Evolutionary conservation across 2,329 filamentous ascomycete genomes (phyloP), one percentile per base, ranked within the genome.

Genomic region (Arthrobotrys megalospora): DNA sequence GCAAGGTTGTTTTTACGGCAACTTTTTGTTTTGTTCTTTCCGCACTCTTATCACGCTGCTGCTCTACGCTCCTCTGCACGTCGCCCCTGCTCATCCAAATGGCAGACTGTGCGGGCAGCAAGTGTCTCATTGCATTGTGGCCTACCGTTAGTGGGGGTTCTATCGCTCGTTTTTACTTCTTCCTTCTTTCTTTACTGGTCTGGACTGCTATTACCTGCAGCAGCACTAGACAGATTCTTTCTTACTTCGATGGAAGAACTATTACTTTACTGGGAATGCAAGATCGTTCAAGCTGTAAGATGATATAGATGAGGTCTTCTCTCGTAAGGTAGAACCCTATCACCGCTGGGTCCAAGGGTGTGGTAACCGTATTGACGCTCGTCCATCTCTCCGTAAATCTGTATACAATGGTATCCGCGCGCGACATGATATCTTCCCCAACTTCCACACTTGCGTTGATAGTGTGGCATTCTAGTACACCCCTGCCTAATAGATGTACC

Each of bases 1-100:
- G 55, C 36, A 60, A 60, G 43, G 55, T 60, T 60, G 55, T 43
- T 12, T 60, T 60, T 60, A 60, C 55, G 55, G 28, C 55, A 60
- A 60, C 55, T 60, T 60, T 60, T 43, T 43, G 52, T 41, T 60
- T 28, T 19, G 11, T 14, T 43, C 19, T 24, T 21, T 60, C 16
- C 6, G 36, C 36, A 60, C 7, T 19, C 16, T 16, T 38, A 24
- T 24, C 16, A 32, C 41, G 6, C 48, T 28, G 24, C 24, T 28
- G 48, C 48, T 34, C 50, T 43, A 41, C 16, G 52, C n/a, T 41
- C n/a, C 55, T 41, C 55, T 43, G 55, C 53, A 60, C 55, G 55
- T 60, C 55, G 34, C 19, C 8, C n/a, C 12, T 43, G 36, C 14
- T 60, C 55, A 60, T 41, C 55, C 36, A 16, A 24, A n/a, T 48